phyloP scores from a whole-genome alignment of 169 alveolate species.

The Plasmodium knowlesi region DNA sequence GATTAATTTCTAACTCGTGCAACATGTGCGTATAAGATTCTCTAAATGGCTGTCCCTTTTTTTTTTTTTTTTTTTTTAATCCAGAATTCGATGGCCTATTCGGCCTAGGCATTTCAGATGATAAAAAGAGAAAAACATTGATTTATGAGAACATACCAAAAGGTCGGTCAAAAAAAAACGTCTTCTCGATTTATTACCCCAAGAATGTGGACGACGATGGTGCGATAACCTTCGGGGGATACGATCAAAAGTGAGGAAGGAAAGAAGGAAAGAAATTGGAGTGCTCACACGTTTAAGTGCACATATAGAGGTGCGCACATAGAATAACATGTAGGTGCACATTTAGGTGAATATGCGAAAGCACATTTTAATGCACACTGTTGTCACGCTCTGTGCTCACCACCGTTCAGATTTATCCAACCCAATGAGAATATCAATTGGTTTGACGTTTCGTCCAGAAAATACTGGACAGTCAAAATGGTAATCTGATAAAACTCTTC shows the following conservation, averaged over 20 bases:
- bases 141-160: constrained; percentile 62
- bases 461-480: constrained; percentile 73
- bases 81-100: constrained; percentile 71
- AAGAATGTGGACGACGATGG: constrained; percentile 69
- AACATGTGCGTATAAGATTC: not conserved
- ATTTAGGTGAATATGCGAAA: not conserved
- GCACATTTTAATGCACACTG: not conserved
- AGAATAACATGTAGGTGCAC: not conserved
- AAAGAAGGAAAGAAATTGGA: not conserved
- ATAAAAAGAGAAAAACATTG: constrained; percentile 25
- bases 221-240: constrained; percentile 73
- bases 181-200: constrained; percentile 70
- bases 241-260: constrained; percentile 46
- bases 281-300: not conserved
- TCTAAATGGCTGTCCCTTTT: not conserved
- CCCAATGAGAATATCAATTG: constrained; percentile 58
- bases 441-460: constrained; percentile 69
- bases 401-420: constrained; percentile 29
- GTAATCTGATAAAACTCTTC: constrained; percentile 6
- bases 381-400: not conserved
- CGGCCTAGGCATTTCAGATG: constrained; percentile 73
- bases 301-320: not conserved
- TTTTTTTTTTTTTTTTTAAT: not conserved
- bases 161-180: constrained; percentile 19
- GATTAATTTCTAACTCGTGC: not conserved